Percentiles rank a stretch among this genome's conserved stretches.
Evolutionary conservation across 176 grass and related monocot species (phyloP).

Genomic region (Ensete ventricosum): DNA sequence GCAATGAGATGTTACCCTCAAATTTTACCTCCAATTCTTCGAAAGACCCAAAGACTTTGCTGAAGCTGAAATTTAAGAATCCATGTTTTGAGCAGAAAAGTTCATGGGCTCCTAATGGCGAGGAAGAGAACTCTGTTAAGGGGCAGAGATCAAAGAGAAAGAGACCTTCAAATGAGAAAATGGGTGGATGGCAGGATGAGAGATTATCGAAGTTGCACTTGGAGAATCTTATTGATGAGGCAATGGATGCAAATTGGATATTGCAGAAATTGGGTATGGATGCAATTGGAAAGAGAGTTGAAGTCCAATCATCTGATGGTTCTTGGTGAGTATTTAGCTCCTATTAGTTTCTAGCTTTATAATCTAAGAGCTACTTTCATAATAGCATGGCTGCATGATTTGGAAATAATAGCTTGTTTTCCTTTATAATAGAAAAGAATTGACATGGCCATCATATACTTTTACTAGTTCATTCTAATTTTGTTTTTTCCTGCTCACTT

Average conservation of each 20-base stretch:
- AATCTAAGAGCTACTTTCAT: not conserved
- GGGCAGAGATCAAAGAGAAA: constrained; percentile 98
- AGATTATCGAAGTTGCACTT: constrained; percentile 34
- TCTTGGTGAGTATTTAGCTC: constrained; percentile 44
- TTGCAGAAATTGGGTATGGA: constrained; percentile 73
- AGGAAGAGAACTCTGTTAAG: constrained; percentile 74
- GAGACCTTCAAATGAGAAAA: constrained; percentile 58
- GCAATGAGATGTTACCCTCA: constrained; percentile 23
- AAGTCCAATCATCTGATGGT: constrained; percentile 48
- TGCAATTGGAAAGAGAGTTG: constrained; percentile 84
- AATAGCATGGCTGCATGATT: not conserved
- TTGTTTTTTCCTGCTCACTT: not conserved
- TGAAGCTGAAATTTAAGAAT: constrained; percentile 97
- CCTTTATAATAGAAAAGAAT: no score
- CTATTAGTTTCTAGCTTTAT: not conserved
- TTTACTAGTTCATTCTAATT: not conserved
- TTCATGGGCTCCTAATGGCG: constrained; percentile 46
- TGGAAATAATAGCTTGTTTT: not conserved
- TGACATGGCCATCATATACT: not conserved
- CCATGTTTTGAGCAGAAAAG: constrained; percentile 75
- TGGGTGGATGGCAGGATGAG: constrained; percentile 32
- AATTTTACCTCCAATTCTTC: constrained; percentile 36
- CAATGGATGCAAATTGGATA: constrained; percentile 83
- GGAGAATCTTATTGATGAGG: constrained; percentile 36
- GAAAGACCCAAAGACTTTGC: constrained; percentile 57